Evolutionary conservation across 164 flowering plant genomes (phyloP), one percentile per base, ranked within the genome.

Genomic region (Kingdonia uniflora): DNA sequence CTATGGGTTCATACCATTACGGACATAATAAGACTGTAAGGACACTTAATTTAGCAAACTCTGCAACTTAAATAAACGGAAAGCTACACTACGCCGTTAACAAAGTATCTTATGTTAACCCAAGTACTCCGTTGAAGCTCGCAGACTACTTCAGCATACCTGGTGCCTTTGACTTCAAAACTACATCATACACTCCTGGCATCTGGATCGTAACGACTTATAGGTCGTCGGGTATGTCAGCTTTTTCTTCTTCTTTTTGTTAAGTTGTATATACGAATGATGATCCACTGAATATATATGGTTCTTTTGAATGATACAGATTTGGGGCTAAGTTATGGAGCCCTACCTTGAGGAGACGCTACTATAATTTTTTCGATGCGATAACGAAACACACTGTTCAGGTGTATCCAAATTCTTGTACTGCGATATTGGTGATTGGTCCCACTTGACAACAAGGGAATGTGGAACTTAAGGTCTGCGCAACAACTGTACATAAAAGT

Each of bases 381-480:
- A 47, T 24, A 2, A 47, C 51, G 13, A 47, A 24, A 47, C 21
- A 47, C 14, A 47, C 51, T 21, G 51, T 47, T 17, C 51, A 47
- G 29, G 51, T 47, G 6, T 47, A 47, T 22, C 51, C 20, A 2
- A 47, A 47, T 47, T 47, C 51, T 2, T 47, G 51, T 22, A 47
- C 15, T 11, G 51, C 51, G 3, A 47, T 47, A 5, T 23, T 47
- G 29, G 12, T 47, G 51, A 5, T 23, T 47, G 29, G 12, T 47
- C 24, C 33, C 51, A 47, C 19, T 47, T 4, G 51, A 47, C 29
- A 47, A 47, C 29, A 47, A 47, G 21, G 29, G 25, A 20, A 47
- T 47, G 48, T 44, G 48, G 48, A 44, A 47, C 51, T 12, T 47
- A 47, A 12, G 29, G 48, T 44, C 48, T 16, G 48, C 48, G n/a